A percentile compares a stretch with the other conserved stretches of the same genome.
phyloP scores from a whole-genome alignment of 345 rosid genomes.

The Linum lewisii region DNA sequence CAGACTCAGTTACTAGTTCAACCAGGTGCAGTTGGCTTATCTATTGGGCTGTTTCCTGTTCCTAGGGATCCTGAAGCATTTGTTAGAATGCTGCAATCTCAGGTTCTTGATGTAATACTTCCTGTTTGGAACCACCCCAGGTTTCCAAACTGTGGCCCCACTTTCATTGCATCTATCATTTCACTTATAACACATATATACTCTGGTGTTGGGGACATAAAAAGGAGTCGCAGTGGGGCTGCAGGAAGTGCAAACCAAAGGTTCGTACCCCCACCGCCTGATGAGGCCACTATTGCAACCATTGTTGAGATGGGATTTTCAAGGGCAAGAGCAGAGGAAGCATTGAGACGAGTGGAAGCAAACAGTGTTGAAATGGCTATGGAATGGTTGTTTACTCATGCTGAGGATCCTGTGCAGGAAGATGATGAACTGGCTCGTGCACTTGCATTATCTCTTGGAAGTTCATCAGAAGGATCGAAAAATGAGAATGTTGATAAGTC shows the following conservation, averaged over 20 bases:
- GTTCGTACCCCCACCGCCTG: slow-evolving; percentile 75
- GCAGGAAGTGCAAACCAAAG: slow-evolving; percentile 63
- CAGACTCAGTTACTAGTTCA: slow-evolving; percentile 88
- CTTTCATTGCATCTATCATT: slow-evolving; percentile 61
- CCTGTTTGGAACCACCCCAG: slow-evolving; percentile 79
- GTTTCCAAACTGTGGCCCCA: slow-evolving; percentile 74
- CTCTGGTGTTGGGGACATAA: slow-evolving; percentile 84
- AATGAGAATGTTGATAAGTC: slow-evolving; percentile 60
- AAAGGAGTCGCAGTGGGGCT: slow-evolving; percentile 55
- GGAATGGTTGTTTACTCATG: slow-evolving; percentile 87
- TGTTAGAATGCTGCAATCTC: slow-evolving; percentile 78
- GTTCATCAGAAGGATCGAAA: slow-evolving; percentile 77
- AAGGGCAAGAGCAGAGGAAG: slow-evolving; percentile 94
- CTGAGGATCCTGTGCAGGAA: slow-evolving; percentile 90
- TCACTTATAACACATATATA: slow-evolving; percentile 70
- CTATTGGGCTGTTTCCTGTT: slow-evolving; percentile 79
- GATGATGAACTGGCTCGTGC: slow-evolving; percentile 97
- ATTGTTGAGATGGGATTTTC: slow-evolving; percentile 97
- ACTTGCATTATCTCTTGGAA: slow-evolving; percentile 89
- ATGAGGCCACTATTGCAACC: slow-evolving; percentile 73
- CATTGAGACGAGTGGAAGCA: slow-evolving; percentile 81
- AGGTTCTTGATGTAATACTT: slow-evolving; percentile 80
- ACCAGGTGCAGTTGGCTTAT: slow-evolving; percentile 77
- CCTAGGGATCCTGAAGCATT: slow-evolving; percentile 90
- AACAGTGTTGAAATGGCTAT: slow-evolving; percentile 97